Evolutionary conservation across 768 basidiomycete species (phyloP).

Genomic region (Coprinopsis cinerea): DNA sequence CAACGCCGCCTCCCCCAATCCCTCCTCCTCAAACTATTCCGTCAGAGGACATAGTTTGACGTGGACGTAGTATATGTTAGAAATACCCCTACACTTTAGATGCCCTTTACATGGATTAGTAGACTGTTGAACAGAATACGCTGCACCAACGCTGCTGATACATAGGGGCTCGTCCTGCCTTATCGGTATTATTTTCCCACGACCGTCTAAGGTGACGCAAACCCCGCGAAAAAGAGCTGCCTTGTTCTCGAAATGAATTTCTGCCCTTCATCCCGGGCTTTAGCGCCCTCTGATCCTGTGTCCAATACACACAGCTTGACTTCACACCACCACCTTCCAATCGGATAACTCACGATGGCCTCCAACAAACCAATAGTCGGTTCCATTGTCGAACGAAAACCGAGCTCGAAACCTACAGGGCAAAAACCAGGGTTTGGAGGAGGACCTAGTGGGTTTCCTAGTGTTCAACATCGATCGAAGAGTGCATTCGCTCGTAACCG

Average conservation of each 20-base stretch:
- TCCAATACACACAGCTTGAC: background rate
- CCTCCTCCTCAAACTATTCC: too few relatives aligned
- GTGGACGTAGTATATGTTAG: too few relatives aligned
- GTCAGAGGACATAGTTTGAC: too few relatives aligned
- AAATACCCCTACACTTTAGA: too few relatives aligned
- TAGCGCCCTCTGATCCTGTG: background rate
- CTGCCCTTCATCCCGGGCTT: background rate
- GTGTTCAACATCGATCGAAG: slow-evolving; percentile 56
- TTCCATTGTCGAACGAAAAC: slow-evolving; percentile 43
- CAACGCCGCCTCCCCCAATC: too few relatives aligned
- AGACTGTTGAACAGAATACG: too few relatives aligned
- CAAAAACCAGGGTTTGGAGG: slow-evolving; percentile 22
- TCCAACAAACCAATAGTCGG: slow-evolving; percentile 23
- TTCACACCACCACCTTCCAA: background rate
- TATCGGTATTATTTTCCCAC: too few relatives aligned
- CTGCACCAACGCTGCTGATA: too few relatives aligned
- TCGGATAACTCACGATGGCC: background rate
- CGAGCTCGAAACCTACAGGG: slow-evolving; percentile 19
- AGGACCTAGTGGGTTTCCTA: slow-evolving; percentile 52
- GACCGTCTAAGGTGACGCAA: too few relatives aligned
- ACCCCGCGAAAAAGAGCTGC: too few relatives aligned
- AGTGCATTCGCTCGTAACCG: slow-evolving; percentile 53
- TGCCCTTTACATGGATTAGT: too few relatives aligned
- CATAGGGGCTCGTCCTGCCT: too few relatives aligned
- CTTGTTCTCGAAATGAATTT: background rate